Evolutionary conservation across 2,329 filamentous ascomycete species (phyloP).

Genomic region (Trichoderma pleuroti): DNA sequence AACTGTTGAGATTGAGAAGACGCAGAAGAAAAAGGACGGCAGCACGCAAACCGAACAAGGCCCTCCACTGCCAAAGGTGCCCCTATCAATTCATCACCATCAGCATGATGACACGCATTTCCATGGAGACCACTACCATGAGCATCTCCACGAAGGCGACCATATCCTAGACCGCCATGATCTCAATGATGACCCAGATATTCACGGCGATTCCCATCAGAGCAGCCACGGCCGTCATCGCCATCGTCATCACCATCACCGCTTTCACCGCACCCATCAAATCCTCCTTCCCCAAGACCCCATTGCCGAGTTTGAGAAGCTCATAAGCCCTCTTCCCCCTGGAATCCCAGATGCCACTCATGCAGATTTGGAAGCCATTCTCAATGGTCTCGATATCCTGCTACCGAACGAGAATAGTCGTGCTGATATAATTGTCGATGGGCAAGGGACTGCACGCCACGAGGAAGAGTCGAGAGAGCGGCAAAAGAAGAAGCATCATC

Average conservation of each 20-base stretch:
- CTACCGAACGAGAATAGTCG: not conserved
- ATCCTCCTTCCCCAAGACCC: not conserved
- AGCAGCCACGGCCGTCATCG: not conserved
- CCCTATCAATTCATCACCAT: slow-evolving; percentile 4
- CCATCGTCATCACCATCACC: not conserved
- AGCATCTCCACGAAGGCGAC: not conserved
- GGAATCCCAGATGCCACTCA: not conserved
- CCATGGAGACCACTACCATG: not conserved
- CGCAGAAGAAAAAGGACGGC: not conserved
- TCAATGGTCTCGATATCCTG: not conserved
- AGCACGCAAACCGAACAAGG: not conserved
- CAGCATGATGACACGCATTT: slow-evolving; percentile 14
- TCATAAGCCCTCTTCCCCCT: not conserved
- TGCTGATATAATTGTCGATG: not conserved
- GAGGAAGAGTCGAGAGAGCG: not conserved
- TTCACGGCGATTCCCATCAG: not conserved
- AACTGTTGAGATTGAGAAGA: not conserved
- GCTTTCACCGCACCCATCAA: not conserved
- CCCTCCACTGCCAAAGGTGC: not conserved
- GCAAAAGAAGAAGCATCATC: not conserved
- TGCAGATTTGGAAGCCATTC: not conserved
- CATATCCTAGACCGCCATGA: not conserved
- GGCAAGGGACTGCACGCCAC: not conserved
- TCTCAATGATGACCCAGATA: not conserved
- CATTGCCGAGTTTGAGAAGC: not conserved